Base-by-base conservation (phyloP, 257 asterid species). In the Marsdenia floribunda region DNA sequence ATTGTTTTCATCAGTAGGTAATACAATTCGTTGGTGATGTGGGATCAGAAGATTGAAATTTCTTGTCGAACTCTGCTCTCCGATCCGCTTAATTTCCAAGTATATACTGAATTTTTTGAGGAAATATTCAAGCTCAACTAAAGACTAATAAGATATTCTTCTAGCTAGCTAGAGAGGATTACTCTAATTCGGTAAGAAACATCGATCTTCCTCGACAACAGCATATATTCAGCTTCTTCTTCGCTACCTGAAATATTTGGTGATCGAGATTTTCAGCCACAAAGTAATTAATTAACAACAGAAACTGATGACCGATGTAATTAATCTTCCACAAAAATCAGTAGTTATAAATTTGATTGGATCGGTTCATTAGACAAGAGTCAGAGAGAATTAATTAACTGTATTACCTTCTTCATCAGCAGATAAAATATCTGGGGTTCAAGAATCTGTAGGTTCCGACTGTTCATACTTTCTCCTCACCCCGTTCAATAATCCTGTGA, bases 121-220 rank as follows among this genome's bases (percentile, higher is more conserved):
- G 80, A 80, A 75, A 80, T 68, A 13, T 35, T 73, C 21, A 70
- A 18, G 65, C 70, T 60, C 77, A 81, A 29, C 33, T 29, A 3
- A 69, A 2, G 21, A 68, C 58, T 64, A 47, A 71, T 64, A 47
- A 71, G 42, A 50, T 13, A 61, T 29, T 29, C 78, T 65, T 59
- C 35, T 70, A 19, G 72, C 58, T 55, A 10, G 52, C 63, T 73
- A 44, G 33, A 29, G 1, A 1, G 60, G 37, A 81, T n/a, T n/a
- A n/a, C 72, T 46, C 74, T 76, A 54, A 54, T 47, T 58, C 11
- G 47, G 76, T 81, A 77, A 14, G 21, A 61, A 35, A 69, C 75
- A 54, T 81, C n/a, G n/a, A n/a, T n/a, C 70, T 64, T 74, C 82
- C 35, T 64, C 40, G 12, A 73, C 52, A 6, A 6, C 16, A 29